These are phyloP conservation scores for Serendipita sp. DNA, from an alignment of 768 basidiomycete species.

Conservation along the genomic window DNA sequence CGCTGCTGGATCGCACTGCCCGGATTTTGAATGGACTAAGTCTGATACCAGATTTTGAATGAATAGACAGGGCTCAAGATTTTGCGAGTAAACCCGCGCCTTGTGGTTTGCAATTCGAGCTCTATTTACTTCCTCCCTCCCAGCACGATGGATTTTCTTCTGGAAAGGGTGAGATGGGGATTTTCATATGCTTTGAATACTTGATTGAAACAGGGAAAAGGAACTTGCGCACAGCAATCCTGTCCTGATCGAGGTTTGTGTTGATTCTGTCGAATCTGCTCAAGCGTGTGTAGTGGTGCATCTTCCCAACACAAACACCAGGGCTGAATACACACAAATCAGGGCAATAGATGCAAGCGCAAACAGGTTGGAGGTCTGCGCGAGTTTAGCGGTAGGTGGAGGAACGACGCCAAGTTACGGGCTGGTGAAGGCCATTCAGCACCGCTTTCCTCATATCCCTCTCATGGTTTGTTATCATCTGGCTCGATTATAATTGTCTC, in stretches of 20 bases:
- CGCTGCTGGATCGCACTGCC: not conserved
- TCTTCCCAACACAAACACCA: not conserved
- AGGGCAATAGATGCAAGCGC: conserved; percentile 62
- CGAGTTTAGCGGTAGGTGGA: conserved; percentile 53
- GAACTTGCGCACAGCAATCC: not conserved
- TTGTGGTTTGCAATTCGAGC: too few relatives aligned
- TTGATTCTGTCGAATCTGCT: conserved; percentile 65
- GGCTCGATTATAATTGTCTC: not conserved
- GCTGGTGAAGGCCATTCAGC: conserved; percentile 42
- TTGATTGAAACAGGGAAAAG: too few relatives aligned
- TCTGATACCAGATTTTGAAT: too few relatives aligned
- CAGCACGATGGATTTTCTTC: too few relatives aligned
- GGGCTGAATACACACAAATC: conserved; percentile 9
- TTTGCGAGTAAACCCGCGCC: too few relatives aligned
- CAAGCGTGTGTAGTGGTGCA: conserved; percentile 31
- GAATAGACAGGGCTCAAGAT: too few relatives aligned
- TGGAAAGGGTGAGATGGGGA: too few relatives aligned
- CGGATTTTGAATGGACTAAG: too few relatives aligned
- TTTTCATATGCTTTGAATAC: too few relatives aligned
- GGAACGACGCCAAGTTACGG: conserved; percentile 76
- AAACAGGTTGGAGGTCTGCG: conserved; percentile 63
- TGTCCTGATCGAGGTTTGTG: conserved; percentile 45
- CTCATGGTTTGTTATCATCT: conserved; percentile 41
- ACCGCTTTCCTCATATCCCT: conserved; percentile 32
- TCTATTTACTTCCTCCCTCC: too few relatives aligned